A percentile compares a stretch with the other conserved stretches of the same genome.
Evolutionary conservation across 1,284 basidiomycete species (phyloP).

Genomic region (Ceratobasidium sp.): DNA sequence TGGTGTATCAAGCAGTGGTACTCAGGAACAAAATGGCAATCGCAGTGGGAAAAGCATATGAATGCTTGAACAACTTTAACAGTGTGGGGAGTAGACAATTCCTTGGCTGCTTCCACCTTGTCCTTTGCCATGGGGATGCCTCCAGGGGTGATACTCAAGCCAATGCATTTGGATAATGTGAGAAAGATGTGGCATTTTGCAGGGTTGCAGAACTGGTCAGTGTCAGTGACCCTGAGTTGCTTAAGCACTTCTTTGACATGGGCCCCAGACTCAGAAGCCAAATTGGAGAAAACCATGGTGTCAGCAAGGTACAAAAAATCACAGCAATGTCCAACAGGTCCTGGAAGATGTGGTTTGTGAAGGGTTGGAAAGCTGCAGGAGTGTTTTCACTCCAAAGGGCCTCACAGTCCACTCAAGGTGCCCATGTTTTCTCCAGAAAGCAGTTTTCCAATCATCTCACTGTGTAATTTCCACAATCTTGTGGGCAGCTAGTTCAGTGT

Average conservation of each 20-base stretch:
- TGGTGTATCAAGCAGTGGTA: constrained; percentile 46
- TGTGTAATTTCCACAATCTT: constrained; percentile 45
- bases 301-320: too few relatives aligned
- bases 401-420: constrained; percentile 52
- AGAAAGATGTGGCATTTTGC: constrained; percentile 45
- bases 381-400: constrained; percentile 54
- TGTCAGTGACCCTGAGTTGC: not conserved
- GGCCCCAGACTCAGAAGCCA: too few relatives aligned
- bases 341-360: constrained; percentile 43
- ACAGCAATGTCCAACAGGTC: constrained; percentile 45
- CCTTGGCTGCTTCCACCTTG: constrained; percentile 45
- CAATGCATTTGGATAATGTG: constrained; percentile 46
- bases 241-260: too few relatives aligned
- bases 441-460: constrained; percentile 49
- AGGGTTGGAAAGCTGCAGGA: constrained; percentile 49
- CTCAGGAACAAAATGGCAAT: constrained; percentile 45
- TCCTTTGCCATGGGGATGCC: constrained; percentile 45
- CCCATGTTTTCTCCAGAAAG: constrained; percentile 50
- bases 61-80: constrained; percentile 45
- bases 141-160: constrained; percentile 41
- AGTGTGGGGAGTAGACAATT: constrained; percentile 46
- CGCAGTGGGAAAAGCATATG: constrained; percentile 44
- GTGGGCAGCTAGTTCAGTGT: too few relatives aligned
- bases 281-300: too few relatives aligned
- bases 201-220: constrained; percentile 40